These are phyloP conservation scores for Plasmodium vivax DNA, from an alignment of 169 alveolate genomes.

Conservation along the genomic window DNA sequence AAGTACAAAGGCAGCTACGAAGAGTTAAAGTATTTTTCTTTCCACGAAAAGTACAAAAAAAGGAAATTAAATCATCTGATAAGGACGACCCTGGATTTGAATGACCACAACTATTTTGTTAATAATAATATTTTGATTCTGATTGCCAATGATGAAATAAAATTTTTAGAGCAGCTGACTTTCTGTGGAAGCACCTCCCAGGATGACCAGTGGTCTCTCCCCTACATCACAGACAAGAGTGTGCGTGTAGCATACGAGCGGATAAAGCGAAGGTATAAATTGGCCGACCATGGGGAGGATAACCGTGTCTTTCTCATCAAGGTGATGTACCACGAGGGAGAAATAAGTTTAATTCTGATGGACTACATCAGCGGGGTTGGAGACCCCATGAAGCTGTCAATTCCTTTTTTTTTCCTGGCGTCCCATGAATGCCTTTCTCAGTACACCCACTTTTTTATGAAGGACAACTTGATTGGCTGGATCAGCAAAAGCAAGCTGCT, in stretches of 20 bases:
- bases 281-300: conserved; percentile 9
- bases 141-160: conserved; percentile 50
- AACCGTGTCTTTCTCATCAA: conserved; percentile 33
- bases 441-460: conserved; percentile 50
- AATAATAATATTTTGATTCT: conserved; percentile 45
- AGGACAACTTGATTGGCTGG: conserved; percentile 73
- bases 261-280: conserved; percentile 26
- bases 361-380: conserved; percentile 44
- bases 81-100: conserved; percentile 26
- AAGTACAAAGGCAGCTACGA: conserved; percentile 45
- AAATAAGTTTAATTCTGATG: conserved; percentile 18
- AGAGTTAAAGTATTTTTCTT: conserved; percentile 16
- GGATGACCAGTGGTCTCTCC: neutral
- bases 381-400: conserved; percentile 53
- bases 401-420: conserved; percentile 45
- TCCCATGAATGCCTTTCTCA: conserved; percentile 37
- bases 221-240: conserved; percentile 11
- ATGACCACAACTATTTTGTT: conserved; percentile 37
- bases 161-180: conserved; percentile 2
- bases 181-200: conserved; percentile 15
- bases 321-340: conserved; percentile 25
- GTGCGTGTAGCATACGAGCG: conserved; percentile 17
- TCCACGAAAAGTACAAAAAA: conserved; percentile 10
- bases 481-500: conserved; percentile 3
- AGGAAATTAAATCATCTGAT: conserved; percentile 37